Conservation (phyloP, 768 basidiomycete species). For the Leccinum olivaceopallidum region DNA sequence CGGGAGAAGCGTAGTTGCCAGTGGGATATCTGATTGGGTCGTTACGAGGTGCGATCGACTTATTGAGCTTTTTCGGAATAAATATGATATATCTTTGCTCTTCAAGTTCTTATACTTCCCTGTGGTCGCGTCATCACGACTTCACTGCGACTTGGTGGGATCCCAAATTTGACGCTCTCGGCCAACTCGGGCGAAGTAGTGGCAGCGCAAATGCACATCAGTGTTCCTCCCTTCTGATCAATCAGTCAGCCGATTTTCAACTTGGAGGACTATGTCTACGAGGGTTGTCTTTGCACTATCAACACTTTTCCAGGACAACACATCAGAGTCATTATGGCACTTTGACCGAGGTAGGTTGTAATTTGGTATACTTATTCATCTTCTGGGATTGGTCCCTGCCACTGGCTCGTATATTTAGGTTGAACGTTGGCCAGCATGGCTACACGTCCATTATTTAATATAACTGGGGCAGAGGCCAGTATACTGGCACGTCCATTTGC, state of each 20-base stretch:
- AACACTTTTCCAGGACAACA: background rate
- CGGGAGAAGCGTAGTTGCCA: conserved; percentile 14
- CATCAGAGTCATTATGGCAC: background rate
- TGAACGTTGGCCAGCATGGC: background rate
- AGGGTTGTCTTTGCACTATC: background rate
- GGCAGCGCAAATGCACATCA: background rate
- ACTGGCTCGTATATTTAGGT: background rate
- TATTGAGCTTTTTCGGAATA: conserved; percentile 7
- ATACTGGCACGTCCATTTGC: background rate
- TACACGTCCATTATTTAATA: background rate
- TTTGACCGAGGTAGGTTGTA: background rate
- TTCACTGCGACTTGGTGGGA: background rate
- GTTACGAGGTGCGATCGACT: conserved; percentile 16
- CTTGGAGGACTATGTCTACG: background rate
- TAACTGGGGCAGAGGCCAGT: background rate
- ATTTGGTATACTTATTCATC: background rate
- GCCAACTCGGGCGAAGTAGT: background rate
- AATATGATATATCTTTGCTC: conserved; percentile 6
- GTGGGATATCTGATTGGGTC: background rate
- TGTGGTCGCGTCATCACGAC: background rate
- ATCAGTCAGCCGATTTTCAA: background rate
- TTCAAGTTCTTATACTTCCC: background rate
- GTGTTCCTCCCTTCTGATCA: background rate
- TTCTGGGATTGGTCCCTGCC: background rate
- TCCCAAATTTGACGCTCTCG: background rate